These are phyloP conservation scores for Cyclotella atomus DNA, from an alignment of 108 stramenopile species.

Conservation along the genomic window DNA sequence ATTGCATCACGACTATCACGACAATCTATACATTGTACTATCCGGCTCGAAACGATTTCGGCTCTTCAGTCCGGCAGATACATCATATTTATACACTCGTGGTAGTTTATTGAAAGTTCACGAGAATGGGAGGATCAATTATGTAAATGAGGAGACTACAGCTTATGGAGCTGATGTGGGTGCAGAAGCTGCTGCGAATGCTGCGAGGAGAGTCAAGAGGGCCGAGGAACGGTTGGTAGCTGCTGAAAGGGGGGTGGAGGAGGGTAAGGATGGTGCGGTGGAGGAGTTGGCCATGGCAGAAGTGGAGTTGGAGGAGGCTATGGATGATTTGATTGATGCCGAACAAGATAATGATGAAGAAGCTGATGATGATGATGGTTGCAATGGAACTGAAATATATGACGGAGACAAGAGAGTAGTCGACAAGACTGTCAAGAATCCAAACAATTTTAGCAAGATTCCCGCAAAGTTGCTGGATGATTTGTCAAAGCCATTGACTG, in stretches of 20 bases:
- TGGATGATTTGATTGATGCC: conserved; percentile 78
- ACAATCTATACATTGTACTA: conserved; percentile 94
- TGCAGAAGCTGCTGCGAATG: conserved; percentile 45
- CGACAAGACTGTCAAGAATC: conserved; percentile 52
- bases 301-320: conserved; percentile 60
- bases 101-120: conserved; percentile 81
- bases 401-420: conserved; percentile 41
- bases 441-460: conserved; percentile 52
- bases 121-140: conserved; percentile 91
- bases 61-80: conserved; percentile 69
- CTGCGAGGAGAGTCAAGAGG: conserved; percentile 43
- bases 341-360: conserved; percentile 64
- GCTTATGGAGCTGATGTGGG: conserved; percentile 45
- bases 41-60: conserved; percentile 88
- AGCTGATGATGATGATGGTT: conserved; percentile 30
- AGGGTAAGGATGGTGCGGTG: conserved; percentile 56
- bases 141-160: conserved; percentile 52
- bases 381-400: conserved; percentile 50
- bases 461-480: conserved; percentile 33
- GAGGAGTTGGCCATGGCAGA: conserved; percentile 65
- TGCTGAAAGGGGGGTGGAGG: conserved; percentile 42
- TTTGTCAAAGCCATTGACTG: background rate
- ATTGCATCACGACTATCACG: conserved; percentile 99
- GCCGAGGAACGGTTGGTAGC: conserved; percentile 56
- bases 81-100: conserved; percentile 68